Base-by-base conservation (phyloP, 2,329 filamentous ascomycete genomes). In the Clonostachys sp. region DNA sequence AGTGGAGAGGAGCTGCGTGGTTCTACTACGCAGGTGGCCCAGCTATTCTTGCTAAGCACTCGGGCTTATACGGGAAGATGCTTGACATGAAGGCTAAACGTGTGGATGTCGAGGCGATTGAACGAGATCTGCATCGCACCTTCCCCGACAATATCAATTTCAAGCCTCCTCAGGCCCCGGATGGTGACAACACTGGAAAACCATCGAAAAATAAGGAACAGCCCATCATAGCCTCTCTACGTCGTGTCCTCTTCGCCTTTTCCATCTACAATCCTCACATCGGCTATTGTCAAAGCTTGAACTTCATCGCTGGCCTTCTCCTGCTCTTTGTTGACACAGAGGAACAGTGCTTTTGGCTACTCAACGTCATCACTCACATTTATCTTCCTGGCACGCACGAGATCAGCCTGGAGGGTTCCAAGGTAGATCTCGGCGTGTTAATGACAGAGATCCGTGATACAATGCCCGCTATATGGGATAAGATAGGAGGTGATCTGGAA, bases 1-100 rank as follows among this genome's bases (percentile, higher is more conserved):
- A 96, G 54, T 95, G 91, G 83, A 83, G 92, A 59, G 92, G 92
- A n/a, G 87, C 89, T 6, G 92, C 92, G 42, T 97, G 92, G 92
- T 97, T 95, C 65, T 96, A 88, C 70, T 97, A 96, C 62, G 90
- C 91, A 12, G 90, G 90, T 17, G 92, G 92, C 2, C 90, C 90
- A 20, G 83, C 84, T 42, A 86, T 90, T 54, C 65, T 96, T 50
- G 80, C 83, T 45, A 86, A 89, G 59, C 81, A 95, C 56, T 78
- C 83, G 6, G 89, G 89, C 2, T 71, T 92, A 14, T 97, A 96
- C 62, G 78, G 83, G 45, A 76, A 83, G 45, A 71, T 95, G 38
- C 72, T 94, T 34, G 72, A 78, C 47, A 75, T 80, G 50, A 70
- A 73, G 51, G 82, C 88, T 34, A 85, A 87, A 59, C 74, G 80